Base-by-base conservation (phyloP, 108 stramenopile genomes). In the Cyclotella kingstonii region DNA sequence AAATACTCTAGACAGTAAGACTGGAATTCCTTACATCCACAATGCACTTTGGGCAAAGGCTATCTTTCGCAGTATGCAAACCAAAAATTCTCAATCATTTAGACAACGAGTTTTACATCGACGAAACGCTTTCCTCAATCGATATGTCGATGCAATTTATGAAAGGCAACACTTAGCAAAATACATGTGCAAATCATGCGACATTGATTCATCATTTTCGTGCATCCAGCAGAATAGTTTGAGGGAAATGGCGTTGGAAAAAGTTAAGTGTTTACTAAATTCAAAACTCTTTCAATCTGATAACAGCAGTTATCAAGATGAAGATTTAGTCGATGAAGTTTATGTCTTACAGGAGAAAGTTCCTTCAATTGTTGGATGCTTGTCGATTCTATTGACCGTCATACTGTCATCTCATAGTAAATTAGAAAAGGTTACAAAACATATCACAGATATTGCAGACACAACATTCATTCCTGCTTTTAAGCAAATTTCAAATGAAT, bases 11-110 rank as follows among this genome's bases (percentile, higher is more conserved):
- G 45, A 44, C 5, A 39, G 33, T 34, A 46, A 57, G 14, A 33
- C 36, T 11, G 4, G 23, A 30, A 48, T 72, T 14, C 33, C 39
- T 42, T 12, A 33, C 29, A 34, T 64, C 5, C 22, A 39, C 42
- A 27, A 64, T 54, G 62, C 46, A n/a, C 54, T 74, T 14, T 74
- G 73, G 75, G 30, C 43, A 25, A 61, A 63, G 46, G 48, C 67
- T 31, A 27, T 68, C 27, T 31, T 43, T 14, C 62, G 58, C n/a
- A 57, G 44, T 45, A 41, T 62, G 14, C 43, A 51, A n/a, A 45
- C 47, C 17, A 39, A 40, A 26, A 42, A 58, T 33, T 39, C 44
- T 22, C 27, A 19, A 23, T 53, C 51, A 54, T 23, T 62, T 42
- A 14, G 30, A 60, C 33, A 46, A 19, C 54, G 60, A 17, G 53